These are phyloP conservation scores for Amaranthus palmeri DNA, from an alignment of 148 eudicot genomes.

Conservation along the genomic window DNA sequence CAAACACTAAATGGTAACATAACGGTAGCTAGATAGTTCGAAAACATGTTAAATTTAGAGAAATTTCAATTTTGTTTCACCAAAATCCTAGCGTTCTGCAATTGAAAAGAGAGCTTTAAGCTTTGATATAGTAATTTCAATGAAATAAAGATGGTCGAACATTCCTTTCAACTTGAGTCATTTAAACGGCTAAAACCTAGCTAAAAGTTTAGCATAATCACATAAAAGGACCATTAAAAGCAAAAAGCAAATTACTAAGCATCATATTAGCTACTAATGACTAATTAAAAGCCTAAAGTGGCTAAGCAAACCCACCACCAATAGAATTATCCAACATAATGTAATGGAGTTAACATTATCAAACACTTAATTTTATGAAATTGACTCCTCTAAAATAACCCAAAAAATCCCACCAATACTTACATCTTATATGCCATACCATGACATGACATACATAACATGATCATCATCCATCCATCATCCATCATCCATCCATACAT, in stretches of 20 bases:
- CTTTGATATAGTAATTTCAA: too few species aligned
- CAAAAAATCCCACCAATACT: neutral
- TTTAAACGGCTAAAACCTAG: conserved; percentile 1
- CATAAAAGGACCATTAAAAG: neutral
- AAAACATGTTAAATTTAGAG: neutral
- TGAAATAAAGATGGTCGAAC: neutral
- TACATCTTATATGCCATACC: conserved; percentile 9
- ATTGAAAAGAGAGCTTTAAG: too few species aligned
- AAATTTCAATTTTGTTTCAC: neutral
- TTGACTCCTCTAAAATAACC: neutral
- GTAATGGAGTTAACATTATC: conserved; percentile 25
- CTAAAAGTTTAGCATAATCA: conserved; percentile 22
- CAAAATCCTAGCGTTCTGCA: too few species aligned
- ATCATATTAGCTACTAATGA: neutral
- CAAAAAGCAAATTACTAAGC: conserved; percentile 6
- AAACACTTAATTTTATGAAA: conserved; percentile 6
- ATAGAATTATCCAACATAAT: conserved; percentile 21
- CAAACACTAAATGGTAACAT: neutral
- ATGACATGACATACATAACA: conserved; percentile 7
- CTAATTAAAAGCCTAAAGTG: conserved; percentile 10
- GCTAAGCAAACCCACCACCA: conserved; percentile 21
- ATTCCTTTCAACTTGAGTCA: neutral
- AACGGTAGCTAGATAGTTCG: neutral
- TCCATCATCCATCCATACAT: neutral
- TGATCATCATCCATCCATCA: conserved; percentile 4